A percentile compares a stretch with the other conserved stretches of the same genome.
These are phyloP conservation scores for Macaranga tanarius DNA, from an alignment of 441 rosid genomes.

Conservation along the genomic window DNA sequence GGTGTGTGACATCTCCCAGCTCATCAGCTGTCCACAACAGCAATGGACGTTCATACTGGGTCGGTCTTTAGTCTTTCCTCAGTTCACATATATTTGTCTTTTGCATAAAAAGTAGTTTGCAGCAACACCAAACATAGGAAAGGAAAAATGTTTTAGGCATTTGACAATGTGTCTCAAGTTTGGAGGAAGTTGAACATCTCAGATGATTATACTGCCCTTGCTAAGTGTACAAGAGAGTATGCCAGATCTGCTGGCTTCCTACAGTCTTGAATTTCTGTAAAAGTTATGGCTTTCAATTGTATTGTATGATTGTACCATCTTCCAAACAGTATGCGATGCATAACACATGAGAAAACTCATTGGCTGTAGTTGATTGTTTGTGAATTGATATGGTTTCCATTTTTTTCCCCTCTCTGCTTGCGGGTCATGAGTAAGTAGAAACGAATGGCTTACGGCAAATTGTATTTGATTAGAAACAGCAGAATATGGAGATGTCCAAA, in stretches of 20 bases:
- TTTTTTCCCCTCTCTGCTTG: not conserved
- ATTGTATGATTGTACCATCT: not conserved
- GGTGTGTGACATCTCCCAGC: conserved; percentile 74
- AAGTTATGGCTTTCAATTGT: not conserved
- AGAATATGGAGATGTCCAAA: too few relatives aligned
- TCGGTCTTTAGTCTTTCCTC: conserved; percentile 38
- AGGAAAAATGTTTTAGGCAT: not conserved
- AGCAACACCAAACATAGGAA: not conserved
- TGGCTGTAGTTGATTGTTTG: not conserved
- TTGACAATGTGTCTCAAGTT: not conserved
- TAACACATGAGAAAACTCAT: not conserved
- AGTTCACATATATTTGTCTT: not conserved
- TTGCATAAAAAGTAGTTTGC: not conserved
- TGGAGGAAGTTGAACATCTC: not conserved
- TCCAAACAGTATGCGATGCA: not conserved
- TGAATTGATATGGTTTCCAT: not conserved
- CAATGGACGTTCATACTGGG: conserved; percentile 96
- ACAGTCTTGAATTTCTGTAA: not conserved
- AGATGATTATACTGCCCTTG: not conserved
- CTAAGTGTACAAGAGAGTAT: not conserved
- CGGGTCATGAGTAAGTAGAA: too few relatives aligned
- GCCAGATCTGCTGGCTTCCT: not conserved
- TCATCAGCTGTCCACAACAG: conserved; percentile 75
- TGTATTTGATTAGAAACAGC: too few relatives aligned
- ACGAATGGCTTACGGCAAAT: too few relatives aligned